These are phyloP conservation scores for Calycina herbarum DNA, from an alignment of 2,329 filamentous ascomycete species.

Conservation along the genomic window DNA sequence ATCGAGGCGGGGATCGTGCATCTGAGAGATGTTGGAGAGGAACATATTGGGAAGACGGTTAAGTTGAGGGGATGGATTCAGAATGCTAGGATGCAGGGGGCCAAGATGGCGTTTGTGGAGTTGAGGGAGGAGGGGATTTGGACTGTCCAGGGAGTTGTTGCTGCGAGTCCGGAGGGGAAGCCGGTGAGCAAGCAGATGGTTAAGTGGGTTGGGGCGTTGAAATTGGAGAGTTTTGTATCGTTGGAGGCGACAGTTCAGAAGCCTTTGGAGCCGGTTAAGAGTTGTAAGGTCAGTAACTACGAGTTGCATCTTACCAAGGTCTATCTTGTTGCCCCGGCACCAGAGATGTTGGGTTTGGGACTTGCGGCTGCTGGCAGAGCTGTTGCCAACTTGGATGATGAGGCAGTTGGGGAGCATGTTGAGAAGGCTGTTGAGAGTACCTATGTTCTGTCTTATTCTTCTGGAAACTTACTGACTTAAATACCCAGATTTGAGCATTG, in stretches of 20 bases:
- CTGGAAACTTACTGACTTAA: slow-evolving; percentile 21
- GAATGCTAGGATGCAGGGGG: slow-evolving; percentile 83
- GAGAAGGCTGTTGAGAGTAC: slow-evolving; percentile 46
- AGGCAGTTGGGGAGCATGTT: slow-evolving; percentile 49
- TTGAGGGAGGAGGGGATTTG: slow-evolving; percentile 73
- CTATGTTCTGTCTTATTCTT: neutral
- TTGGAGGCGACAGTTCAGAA: slow-evolving; percentile 81
- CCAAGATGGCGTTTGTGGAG: slow-evolving; percentile 89
- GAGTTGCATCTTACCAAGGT: slow-evolving; percentile 89
- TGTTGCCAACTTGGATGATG: slow-evolving; percentile 60
- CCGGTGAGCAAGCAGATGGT: slow-evolving; percentile 83
- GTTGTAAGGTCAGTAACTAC: slow-evolving; percentile 73
- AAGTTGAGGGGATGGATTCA: slow-evolving; percentile 80
- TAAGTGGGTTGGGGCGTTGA: slow-evolving; percentile 78
- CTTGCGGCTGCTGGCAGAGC: slow-evolving; percentile 55
- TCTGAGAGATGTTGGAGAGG: slow-evolving; percentile 63
- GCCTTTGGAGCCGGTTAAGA: slow-evolving; percentile 85
- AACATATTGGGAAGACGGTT: slow-evolving; percentile 68
- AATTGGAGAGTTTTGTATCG: slow-evolving; percentile 77
- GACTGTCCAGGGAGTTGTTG: slow-evolving; percentile 79
- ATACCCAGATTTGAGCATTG: slow-evolving; percentile 38
- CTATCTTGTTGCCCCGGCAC: slow-evolving; percentile 70
- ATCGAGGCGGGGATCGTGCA: slow-evolving; percentile 56
- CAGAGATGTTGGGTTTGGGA: slow-evolving; percentile 58
- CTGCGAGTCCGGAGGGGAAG: slow-evolving; percentile 62